These are phyloP conservation scores for Parietichytrium sp. DNA, from an alignment of 108 stramenopile species.

Conservation along the genomic window DNA sequence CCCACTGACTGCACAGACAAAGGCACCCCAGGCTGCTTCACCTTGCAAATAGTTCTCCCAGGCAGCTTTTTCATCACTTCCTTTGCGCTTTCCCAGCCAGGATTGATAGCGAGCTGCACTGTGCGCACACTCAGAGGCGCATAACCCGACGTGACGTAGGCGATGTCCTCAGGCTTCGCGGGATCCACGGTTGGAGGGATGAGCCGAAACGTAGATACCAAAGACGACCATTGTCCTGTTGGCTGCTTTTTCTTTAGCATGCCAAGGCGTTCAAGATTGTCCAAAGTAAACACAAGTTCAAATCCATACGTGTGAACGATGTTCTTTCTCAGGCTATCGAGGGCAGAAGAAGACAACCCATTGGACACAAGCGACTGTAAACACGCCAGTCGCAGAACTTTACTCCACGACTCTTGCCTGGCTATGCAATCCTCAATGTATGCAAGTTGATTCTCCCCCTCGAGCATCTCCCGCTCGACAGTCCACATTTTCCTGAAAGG, in stretches of 20 bases:
- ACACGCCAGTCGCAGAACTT: slow-evolving; percentile 24
- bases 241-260: slow-evolving; percentile 9
- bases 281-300: slow-evolving; percentile 29
- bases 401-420: slow-evolving; percentile 15
- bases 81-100: slow-evolving; percentile 21
- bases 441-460: not conserved
- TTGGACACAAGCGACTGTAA: slow-evolving; percentile 16
- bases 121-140: slow-evolving; percentile 14
- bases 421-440: slow-evolving; percentile 39
- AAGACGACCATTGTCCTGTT: not conserved
- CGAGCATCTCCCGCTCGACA: slow-evolving; percentile 32
- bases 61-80: slow-evolving; percentile 14
- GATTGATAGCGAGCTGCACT: not conserved
- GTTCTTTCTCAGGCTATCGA: slow-evolving; percentile 1
- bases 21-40: slow-evolving; percentile 25
- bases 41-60: slow-evolving; percentile 7
- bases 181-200: not conserved
- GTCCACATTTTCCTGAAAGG: slow-evolving; percentile 35
- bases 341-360: not conserved
- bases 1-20: not conserved
- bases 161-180: slow-evolving; percentile 5
- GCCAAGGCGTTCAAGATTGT: slow-evolving; percentile 27
- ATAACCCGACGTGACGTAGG: slow-evolving; percentile 27
- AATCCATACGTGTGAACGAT: slow-evolving; percentile 34
- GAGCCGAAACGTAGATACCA: slow-evolving; percentile 29